A percentile compares a stretch with the other conserved stretches of the same genome.
Evolutionary conservation across 106 monocot species (phyloP).

Genomic region (Triglochin maritima): DNA sequence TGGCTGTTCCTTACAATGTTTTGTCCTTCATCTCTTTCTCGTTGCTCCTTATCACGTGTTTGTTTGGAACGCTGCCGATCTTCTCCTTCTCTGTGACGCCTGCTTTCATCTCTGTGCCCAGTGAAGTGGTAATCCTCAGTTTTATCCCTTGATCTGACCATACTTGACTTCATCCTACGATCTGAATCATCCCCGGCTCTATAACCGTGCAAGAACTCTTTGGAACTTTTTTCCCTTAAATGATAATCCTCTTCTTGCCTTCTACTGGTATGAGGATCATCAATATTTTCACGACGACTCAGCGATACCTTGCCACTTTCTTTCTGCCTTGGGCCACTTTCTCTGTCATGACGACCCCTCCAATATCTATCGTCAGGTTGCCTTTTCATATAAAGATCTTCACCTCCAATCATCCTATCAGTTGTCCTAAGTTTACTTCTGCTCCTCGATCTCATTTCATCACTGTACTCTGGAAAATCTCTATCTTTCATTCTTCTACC

Average conservation of each 20-base stretch:
- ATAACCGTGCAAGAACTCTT: slow-evolving; percentile 38
- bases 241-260: slow-evolving; percentile 56
- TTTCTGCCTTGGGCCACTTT: slow-evolving; percentile 25
- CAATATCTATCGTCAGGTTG: slow-evolving; percentile 59
- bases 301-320: slow-evolving; percentile 39
- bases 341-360: slow-evolving; percentile 37
- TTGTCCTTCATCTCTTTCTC: slow-evolving; percentile 56
- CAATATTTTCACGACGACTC: slow-evolving; percentile 31
- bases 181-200: slow-evolving; percentile 36
- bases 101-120: slow-evolving; percentile 58
- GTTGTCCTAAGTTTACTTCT: slow-evolving; percentile 34
- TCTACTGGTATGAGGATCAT: slow-evolving; percentile 38
- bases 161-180: slow-evolving; percentile 45
- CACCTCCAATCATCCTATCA: slow-evolving; percentile 46
- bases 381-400: slow-evolving; percentile 35
- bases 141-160: slow-evolving; percentile 35
- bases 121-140: slow-evolving; percentile 36
- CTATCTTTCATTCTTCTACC: slow-evolving; percentile 51
- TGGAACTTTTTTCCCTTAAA: slow-evolving; percentile 44
- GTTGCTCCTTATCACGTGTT: slow-evolving; percentile 34
- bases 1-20: slow-evolving; percentile 17
- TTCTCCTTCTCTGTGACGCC: slow-evolving; percentile 59
- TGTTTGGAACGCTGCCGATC: slow-evolving; percentile 48
- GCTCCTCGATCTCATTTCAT: slow-evolving; percentile 35
- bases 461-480: slow-evolving; percentile 34